phyloP scores from a whole-genome alignment of 495 filamentous ascomycete species.

The Jackrogersella minutella region DNA sequence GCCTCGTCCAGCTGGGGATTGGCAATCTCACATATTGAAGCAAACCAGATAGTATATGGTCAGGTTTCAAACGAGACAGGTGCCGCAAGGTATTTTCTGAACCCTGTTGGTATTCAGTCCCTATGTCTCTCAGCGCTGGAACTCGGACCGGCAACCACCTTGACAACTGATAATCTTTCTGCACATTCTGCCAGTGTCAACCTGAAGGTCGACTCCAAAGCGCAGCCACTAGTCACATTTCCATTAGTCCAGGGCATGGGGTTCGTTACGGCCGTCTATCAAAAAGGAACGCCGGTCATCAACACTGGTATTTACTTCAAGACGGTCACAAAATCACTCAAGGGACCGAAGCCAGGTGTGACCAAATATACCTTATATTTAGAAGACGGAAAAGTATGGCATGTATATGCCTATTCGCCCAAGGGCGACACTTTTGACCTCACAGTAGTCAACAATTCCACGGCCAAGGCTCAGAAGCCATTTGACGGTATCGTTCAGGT shows the following conservation, averaged over 20 bases:
- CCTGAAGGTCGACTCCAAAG: slow-evolving; percentile 62
- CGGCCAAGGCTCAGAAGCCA: slow-evolving; percentile 51
- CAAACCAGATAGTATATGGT: slow-evolving; percentile 70
- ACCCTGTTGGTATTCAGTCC: slow-evolving; percentile 83
- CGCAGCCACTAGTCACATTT: slow-evolving; percentile 68
- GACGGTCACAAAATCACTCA: slow-evolving; percentile 66
- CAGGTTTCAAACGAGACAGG: slow-evolving; percentile 54
- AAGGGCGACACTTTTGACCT: slow-evolving; percentile 55
- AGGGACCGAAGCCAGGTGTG: slow-evolving; percentile 66
- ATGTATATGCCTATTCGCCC: slow-evolving; percentile 75
- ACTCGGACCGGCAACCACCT: slow-evolving; percentile 63
- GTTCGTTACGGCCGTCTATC: slow-evolving; percentile 83
- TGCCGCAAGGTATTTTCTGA: slow-evolving; percentile 76
- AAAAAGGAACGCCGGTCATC: slow-evolving; percentile 71
- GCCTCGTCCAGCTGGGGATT: slow-evolving; percentile 76
- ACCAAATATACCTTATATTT: slow-evolving; percentile 79
- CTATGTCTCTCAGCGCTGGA: slow-evolving; percentile 81
- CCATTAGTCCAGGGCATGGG: slow-evolving; percentile 92
- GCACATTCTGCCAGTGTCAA: slow-evolving; percentile 79
- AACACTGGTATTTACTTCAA: slow-evolving; percentile 78
- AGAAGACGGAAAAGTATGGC: slow-evolving; percentile 78
- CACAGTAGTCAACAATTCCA: slow-evolving; percentile 55
- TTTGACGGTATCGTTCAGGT: slow-evolving; percentile 81
- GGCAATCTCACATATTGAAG: slow-evolving; percentile 74
- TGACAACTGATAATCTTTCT: slow-evolving; percentile 69